These are phyloP conservation scores for Dothideomycetes sp. DNA, from an alignment of 2,329 filamentous ascomycete species.

Conservation along the genomic window DNA sequence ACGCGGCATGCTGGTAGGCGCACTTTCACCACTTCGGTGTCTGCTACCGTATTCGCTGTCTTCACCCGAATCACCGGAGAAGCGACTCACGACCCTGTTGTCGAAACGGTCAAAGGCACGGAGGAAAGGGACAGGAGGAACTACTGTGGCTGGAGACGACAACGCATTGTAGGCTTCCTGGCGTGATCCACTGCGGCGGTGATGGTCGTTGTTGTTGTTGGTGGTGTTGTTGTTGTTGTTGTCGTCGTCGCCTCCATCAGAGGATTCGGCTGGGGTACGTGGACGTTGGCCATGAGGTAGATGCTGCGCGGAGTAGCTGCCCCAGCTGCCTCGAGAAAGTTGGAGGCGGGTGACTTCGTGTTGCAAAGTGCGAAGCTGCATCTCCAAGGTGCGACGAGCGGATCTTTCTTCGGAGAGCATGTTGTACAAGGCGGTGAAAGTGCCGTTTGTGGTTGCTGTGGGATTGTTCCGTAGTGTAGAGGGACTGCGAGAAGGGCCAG, in stretches of 20 bases:
- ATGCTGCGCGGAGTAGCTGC: constrained; percentile 8
- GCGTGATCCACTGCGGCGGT: constrained; percentile 8
- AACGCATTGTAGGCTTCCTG: constrained; percentile 13
- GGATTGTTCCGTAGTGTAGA: too few relatives aligned
- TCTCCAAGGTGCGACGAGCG: constrained; percentile 27
- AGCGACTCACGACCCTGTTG: constrained; percentile 18
- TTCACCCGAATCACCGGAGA: constrained; percentile 19
- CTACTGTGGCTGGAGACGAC: constrained; percentile 11
- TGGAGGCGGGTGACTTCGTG: constrained; percentile 18
- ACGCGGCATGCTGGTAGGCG: constrained; percentile 5
- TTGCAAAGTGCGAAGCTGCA: constrained; percentile 15
- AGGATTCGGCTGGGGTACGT: constrained; percentile 3
- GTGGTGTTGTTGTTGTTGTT: too few relatives aligned
- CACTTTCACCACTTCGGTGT: constrained; percentile 1
- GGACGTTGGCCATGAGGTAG: constrained; percentile 14
- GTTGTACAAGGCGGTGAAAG: constrained; percentile 28
- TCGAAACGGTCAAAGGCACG: constrained; percentile 12
- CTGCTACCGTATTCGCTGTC: constrained; percentile 12
- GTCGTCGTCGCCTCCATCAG: constrained; percentile 16
- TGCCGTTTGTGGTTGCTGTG: constrained; percentile 16
- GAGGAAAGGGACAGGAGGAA: background rate
- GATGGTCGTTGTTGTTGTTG: too few relatives aligned
- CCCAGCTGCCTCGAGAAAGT: constrained; percentile 8
- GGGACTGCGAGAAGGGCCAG: constrained; percentile 1
- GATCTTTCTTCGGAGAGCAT: constrained; percentile 31